These are phyloP conservation scores for Penicillium lividum DNA, from an alignment of 495 filamentous ascomycete genomes.

Conservation along the genomic window DNA sequence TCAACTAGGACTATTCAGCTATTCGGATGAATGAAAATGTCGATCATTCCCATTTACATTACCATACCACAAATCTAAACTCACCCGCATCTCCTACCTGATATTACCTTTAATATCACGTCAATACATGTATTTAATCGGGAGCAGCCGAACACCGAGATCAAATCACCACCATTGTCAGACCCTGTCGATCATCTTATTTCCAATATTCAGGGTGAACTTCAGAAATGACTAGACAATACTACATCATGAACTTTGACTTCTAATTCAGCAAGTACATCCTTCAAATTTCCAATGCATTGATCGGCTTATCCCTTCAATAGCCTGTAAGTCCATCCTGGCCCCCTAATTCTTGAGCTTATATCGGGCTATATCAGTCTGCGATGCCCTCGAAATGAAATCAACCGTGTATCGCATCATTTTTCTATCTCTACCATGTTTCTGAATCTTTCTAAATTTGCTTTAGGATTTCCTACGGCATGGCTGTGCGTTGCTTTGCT, in stretches of 20 bases:
- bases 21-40: neutral
- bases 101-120: neutral
- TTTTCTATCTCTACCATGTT: slow-evolving; percentile 12
- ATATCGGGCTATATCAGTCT: slow-evolving; percentile 16
- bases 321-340: neutral
- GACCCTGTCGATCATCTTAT: slow-evolving; percentile 14
- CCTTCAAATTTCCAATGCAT: slow-evolving; percentile 7
- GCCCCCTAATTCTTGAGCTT: slow-evolving; percentile 4
- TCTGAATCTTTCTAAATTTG: slow-evolving; percentile 8
- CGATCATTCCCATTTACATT: neutral
- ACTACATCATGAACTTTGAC: slow-evolving; percentile 8
- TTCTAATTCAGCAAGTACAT: slow-evolving; percentile 17
- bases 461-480: slow-evolving; percentile 4
- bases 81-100: neutral
- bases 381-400: slow-evolving; percentile 6
- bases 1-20: too few species aligned
- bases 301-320: slow-evolving; percentile 9
- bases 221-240: slow-evolving; percentile 6
- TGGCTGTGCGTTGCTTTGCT: slow-evolving; percentile 10
- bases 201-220: neutral
- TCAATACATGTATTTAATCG: slow-evolving; percentile 10
- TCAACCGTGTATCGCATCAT: slow-evolving; percentile 7
- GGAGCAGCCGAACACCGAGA: slow-evolving; percentile 27
- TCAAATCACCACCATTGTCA: slow-evolving; percentile 4
- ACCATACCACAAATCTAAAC: neutral